Conservation (phyloP, 202 grass and related monocot species). For the Setaria italica region DNA sequence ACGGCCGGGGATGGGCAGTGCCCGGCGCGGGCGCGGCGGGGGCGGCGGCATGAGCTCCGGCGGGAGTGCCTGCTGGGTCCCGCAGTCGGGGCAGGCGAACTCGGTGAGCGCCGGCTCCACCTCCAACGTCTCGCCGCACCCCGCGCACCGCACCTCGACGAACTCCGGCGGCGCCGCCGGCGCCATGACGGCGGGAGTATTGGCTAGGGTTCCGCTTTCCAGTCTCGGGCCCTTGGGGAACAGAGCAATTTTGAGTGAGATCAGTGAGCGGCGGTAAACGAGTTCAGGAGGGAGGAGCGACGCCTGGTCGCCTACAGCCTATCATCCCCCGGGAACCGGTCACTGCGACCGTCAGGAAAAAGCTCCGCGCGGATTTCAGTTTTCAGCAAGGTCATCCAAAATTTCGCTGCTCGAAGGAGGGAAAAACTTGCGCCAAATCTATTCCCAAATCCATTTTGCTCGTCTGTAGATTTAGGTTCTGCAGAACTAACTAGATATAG, state of each 20-base stretch:
- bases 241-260: background rate
- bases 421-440: background rate
- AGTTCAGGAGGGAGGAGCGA: background rate
- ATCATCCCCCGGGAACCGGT: background rate
- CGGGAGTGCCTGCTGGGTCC: slow-evolving; percentile 56
- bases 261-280: background rate
- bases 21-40: slow-evolving; percentile 48
- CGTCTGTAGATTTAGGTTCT: no score
- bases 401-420: background rate
- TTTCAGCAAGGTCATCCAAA: background rate
- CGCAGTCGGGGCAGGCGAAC: slow-evolving; percentile 70
- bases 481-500: no score
- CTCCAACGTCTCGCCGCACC: slow-evolving; percentile 65
- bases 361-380: background rate
- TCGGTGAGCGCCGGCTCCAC: slow-evolving; percentile 66
- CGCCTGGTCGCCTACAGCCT: background rate
- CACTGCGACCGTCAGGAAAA: slow-evolving; percentile 17
- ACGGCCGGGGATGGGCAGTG: slow-evolving; percentile 45
- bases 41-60: slow-evolving; percentile 61
- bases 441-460: background rate
- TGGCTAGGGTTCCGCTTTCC: slow-evolving; percentile 35
- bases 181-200: slow-evolving; percentile 18
- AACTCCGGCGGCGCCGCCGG: slow-evolving; percentile 5
- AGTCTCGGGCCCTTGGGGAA: slow-evolving; percentile 25
- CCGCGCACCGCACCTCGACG: slow-evolving; percentile 55